A percentile compares a stretch with the other conserved stretches of the same genome.
Evolutionary conservation across 306 rosid genomes (phyloP).

Genomic region (Clitoria ternatea): DNA sequence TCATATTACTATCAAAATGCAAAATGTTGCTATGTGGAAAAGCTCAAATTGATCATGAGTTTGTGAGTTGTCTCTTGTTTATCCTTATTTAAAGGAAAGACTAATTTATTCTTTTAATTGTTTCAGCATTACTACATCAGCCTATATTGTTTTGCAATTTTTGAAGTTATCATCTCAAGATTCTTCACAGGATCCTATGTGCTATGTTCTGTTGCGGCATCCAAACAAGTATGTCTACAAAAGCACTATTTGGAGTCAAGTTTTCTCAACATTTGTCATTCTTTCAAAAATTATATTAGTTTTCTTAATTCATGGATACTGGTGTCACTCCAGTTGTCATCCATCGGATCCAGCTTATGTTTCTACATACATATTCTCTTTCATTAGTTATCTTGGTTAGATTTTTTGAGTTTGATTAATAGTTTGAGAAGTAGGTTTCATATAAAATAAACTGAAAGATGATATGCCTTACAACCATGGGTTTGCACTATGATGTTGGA

Average conservation of each 20-base stretch:
- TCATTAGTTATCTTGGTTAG: neutral
- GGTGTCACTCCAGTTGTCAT: neutral
- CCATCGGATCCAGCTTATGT: conserved; percentile 3
- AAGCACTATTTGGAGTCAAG: conserved; percentile 12
- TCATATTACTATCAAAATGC: neutral
- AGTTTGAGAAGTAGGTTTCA: neutral
- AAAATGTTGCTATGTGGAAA: neutral
- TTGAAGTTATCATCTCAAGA: conserved; percentile 69
- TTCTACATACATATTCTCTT: neutral
- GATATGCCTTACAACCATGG: neutral
- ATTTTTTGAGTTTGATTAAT: neutral
- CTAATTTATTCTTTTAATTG: conserved; percentile 14
- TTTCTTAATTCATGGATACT: neutral
- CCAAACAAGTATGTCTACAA: conserved; percentile 50
- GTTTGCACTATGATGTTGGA: neutral
- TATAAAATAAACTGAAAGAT: neutral
- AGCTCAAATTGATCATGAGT: conserved; percentile 10
- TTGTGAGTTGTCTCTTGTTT: conserved; percentile 14
- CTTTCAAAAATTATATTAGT: neutral
- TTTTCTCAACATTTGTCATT: conserved; percentile 7
- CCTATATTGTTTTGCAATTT: conserved; percentile 60
- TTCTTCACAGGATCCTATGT: conserved; percentile 60
- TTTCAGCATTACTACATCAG: conserved; percentile 62
- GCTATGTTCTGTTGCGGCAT: conserved; percentile 55
- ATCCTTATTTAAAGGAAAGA: neutral